phyloP scores from a whole-genome alignment of 495 filamentous ascomycete species.

The Talaromyces proteolyticus region DNA sequence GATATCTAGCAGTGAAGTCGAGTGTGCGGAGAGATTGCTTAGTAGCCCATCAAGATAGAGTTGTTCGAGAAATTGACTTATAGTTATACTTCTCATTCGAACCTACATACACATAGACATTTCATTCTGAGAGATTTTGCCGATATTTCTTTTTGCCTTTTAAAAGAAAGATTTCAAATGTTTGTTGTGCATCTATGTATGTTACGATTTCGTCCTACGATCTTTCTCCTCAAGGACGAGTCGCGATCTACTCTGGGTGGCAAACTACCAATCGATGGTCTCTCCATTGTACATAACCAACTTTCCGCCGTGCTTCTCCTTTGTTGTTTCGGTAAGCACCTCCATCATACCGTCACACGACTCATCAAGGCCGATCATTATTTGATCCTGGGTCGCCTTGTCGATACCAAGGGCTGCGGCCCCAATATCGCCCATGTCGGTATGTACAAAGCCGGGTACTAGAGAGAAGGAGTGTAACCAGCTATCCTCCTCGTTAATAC shows the following conservation, averaged over 20 bases:
- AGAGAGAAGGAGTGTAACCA: conserved; percentile 27
- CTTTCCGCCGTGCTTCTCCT: conserved; percentile 33
- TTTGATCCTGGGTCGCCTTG: conserved; percentile 11
- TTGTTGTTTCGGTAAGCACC: conserved; percentile 25
- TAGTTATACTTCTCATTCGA: background rate
- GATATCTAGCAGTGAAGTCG: conserved; percentile 21
- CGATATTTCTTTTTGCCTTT: no score
- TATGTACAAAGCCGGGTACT: conserved; percentile 31
- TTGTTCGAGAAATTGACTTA: no score
- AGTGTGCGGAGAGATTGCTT: conserved; percentile 12
- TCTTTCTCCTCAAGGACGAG: no score
- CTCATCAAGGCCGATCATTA: conserved; percentile 18
- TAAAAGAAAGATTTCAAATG: no score
- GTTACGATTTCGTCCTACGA: no score
- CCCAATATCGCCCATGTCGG: conserved; percentile 37
- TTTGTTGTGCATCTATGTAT: no score
- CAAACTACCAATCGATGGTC: conserved; percentile 9
- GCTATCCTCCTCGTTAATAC: conserved; percentile 34
- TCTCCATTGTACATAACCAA: conserved; percentile 15
- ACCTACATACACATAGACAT: background rate
- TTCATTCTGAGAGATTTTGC: no score
- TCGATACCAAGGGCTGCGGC: conserved; percentile 26
- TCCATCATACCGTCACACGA: conserved; percentile 27
- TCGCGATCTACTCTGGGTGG: no score
- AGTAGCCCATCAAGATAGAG: background rate